Conservation (phyloP, 495 filamentous ascomycete genomes). For the Apiosordaria backusii region DNA sequence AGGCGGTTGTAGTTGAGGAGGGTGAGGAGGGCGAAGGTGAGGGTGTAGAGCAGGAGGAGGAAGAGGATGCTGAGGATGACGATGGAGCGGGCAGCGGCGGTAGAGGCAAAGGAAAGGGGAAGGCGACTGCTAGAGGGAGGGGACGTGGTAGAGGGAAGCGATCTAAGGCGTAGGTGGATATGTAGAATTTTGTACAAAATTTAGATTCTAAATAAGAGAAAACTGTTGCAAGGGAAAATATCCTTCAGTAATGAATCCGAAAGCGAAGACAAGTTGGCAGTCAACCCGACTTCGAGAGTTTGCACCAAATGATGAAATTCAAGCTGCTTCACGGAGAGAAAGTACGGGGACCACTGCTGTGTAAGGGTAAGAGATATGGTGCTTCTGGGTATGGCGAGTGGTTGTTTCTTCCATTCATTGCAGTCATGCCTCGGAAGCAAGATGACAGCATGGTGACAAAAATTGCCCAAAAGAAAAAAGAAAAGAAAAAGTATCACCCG, state of each 20-base stretch:
- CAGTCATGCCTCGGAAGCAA: too few relatives aligned
- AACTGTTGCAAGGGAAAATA: not conserved
- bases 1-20: conserved; percentile 23
- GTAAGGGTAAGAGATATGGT: too few relatives aligned
- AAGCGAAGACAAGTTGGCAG: too few relatives aligned
- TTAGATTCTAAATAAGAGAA: not conserved
- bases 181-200: not conserved
- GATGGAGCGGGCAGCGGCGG: conserved; percentile 17
- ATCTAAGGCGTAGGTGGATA: conserved; percentile 26
- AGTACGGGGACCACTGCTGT: too few relatives aligned
- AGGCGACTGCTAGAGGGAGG: conserved; percentile 22
- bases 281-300: too few relatives aligned
- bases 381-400: too few relatives aligned
- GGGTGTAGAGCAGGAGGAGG: conserved; percentile 15
- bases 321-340: too few relatives aligned
- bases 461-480: not conserved
- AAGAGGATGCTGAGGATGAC: conserved; percentile 23
- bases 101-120: conserved; percentile 24
- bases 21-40: conserved; percentile 27
- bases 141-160: conserved; percentile 34
- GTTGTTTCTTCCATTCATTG: too few relatives aligned
- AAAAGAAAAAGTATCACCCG: not conserved
- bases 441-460: too few relatives aligned
- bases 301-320: too few relatives aligned
- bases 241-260: too few relatives aligned